Percentiles rank a stretch among this genome's conserved stretches.
Evolutionary conservation across 2,329 filamentous ascomycete genomes (phyloP).

Genomic region (Podosphaera aphanis): DNA sequence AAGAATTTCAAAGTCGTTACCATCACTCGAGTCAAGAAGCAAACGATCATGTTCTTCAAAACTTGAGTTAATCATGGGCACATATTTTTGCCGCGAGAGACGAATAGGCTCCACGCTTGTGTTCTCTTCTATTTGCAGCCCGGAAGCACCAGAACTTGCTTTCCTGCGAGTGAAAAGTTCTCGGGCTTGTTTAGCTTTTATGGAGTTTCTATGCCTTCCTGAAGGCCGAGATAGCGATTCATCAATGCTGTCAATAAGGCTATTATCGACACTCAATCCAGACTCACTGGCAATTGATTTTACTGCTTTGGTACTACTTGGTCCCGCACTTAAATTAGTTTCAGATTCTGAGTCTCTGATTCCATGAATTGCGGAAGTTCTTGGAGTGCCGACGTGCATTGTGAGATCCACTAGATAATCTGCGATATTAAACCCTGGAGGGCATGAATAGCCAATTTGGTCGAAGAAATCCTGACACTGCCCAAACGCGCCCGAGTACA

Average conservation of each 20-base stretch:
- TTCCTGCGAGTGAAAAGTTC: constrained; percentile 74
- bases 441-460: constrained; percentile 72
- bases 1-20: constrained; percentile 60
- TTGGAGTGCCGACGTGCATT: constrained; percentile 62
- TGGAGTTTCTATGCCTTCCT: constrained; percentile 50
- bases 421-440: constrained; percentile 93
- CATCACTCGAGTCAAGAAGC: constrained; percentile 31
- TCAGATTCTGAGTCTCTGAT: constrained; percentile 36
- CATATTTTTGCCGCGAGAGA: constrained; percentile 27
- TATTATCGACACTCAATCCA: constrained; percentile 46
- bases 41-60: constrained; percentile 47
- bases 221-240: constrained; percentile 42
- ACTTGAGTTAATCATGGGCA: constrained; percentile 31
- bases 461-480: constrained; percentile 87
- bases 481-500: constrained; percentile 79
- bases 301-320: constrained; percentile 68
- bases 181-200: constrained; percentile 67
- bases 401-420: constrained; percentile 94
- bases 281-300: constrained; percentile 79
- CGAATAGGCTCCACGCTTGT: constrained; percentile 31
- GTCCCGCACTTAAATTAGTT: constrained; percentile 45
- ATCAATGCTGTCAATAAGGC: constrained; percentile 28
- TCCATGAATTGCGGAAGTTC: constrained; percentile 29
- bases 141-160: constrained; percentile 37
- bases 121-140: constrained; percentile 33